These are phyloP conservation scores for Kurtzmaniella quercitrusa DNA, from an alignment of 1,139 yeast species.

Conservation along the genomic window DNA sequence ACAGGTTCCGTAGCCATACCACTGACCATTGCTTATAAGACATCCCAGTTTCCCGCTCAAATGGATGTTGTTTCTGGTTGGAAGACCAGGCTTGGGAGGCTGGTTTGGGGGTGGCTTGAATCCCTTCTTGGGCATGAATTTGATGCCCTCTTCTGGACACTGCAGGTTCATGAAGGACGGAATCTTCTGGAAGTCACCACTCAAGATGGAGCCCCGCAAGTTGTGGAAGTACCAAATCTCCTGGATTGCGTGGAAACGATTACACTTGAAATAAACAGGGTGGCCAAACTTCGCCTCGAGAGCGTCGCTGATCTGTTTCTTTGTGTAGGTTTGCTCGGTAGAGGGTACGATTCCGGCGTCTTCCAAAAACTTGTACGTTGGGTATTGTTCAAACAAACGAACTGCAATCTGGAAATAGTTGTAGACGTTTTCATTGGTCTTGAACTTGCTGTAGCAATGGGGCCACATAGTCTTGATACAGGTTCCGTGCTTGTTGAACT, in stretches of 20 bases:
- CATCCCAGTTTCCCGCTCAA: constrained; percentile 64
- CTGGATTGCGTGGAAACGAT: constrained; percentile 59
- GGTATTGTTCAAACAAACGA: constrained; percentile 56
- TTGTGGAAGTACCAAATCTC: constrained; percentile 92
- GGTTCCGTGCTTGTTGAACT: constrained; percentile 93
- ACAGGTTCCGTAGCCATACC: constrained; percentile 83
- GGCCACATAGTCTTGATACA: constrained; percentile 81
- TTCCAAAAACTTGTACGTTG: constrained; percentile 65
- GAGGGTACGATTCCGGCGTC: constrained; percentile 72
- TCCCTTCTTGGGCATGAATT: constrained; percentile 68
- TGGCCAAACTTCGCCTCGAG: constrained; percentile 56
- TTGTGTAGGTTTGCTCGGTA: constrained; percentile 55
- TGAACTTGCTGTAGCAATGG: constrained; percentile 48
- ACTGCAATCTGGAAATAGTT: constrained; percentile 74
- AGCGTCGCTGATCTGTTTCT: constrained; percentile 60
- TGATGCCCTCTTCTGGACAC: constrained; percentile 71
- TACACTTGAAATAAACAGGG: constrained; percentile 70
- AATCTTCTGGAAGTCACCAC: constrained; percentile 62
- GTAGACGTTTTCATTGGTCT: constrained; percentile 58
- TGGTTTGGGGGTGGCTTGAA: constrained; percentile 21
- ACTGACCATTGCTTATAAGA: constrained; percentile 77
- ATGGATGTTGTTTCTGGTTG: constrained; percentile 41
- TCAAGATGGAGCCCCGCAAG: constrained; percentile 67
- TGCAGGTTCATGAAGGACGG: constrained; percentile 52
- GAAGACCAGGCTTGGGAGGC: constrained; percentile 25